These are phyloP conservation scores for Alternaria triticina DNA, from an alignment of 2,329 filamentous ascomycete species.

Conservation along the genomic window DNA sequence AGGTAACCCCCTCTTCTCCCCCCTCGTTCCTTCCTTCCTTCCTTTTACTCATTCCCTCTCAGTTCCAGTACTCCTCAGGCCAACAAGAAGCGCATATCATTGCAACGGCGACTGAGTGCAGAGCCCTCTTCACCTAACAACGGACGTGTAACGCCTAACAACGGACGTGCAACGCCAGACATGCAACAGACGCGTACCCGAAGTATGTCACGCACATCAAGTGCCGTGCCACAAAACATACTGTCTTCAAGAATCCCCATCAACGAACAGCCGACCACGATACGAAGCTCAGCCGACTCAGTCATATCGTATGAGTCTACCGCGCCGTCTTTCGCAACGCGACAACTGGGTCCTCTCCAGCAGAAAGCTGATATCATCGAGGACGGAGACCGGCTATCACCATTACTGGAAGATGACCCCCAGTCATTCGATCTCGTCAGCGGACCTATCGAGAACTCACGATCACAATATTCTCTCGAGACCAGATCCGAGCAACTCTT, in stretches of 20 bases:
- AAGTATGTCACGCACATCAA: conserved; percentile 22
- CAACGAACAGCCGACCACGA: conserved; percentile 23
- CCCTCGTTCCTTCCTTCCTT: neutral
- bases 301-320: conserved; percentile 44
- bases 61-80: conserved; percentile 32
- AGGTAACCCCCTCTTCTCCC: conserved; percentile 31
- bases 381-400: conserved; percentile 53
- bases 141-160: conserved; percentile 17
- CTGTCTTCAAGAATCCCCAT: conserved; percentile 19
- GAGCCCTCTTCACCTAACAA: conserved; percentile 21
- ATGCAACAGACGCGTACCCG: conserved; percentile 16
- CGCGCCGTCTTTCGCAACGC: conserved; percentile 41
- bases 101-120: conserved; percentile 25
- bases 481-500: conserved; percentile 70
- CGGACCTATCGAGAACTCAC: conserved; percentile 39
- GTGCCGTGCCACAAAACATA: conserved; percentile 9
- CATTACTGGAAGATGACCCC: conserved; percentile 60
- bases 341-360: conserved; percentile 52
- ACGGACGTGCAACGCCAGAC: conserved; percentile 23
- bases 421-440: conserved; percentile 61
- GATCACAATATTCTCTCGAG: conserved; percentile 63
- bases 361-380: conserved; percentile 48
- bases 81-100: conserved; percentile 24
- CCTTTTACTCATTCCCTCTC: conserved; percentile 17
- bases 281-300: conserved; percentile 46